Evolutionary conservation across 202 grass and related monocot species (phyloP), one percentile per base, ranked within the genome.

Genomic region (Panicum hallii): DNA sequence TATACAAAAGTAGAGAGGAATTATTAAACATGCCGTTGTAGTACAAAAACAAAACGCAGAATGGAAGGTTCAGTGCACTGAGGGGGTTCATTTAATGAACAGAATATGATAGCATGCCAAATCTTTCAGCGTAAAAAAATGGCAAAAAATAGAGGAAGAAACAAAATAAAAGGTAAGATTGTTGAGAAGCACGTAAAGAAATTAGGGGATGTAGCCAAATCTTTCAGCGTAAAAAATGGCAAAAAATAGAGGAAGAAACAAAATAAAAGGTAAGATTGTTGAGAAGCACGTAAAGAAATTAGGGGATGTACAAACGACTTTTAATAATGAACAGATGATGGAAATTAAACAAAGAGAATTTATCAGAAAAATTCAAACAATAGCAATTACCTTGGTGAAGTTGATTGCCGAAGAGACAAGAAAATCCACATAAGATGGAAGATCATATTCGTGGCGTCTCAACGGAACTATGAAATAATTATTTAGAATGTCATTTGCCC

Each of bases 401-500:
- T 85, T 57, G 36, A 84, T 19, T 2, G 82, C 73, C 0, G 74
- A 83, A 11, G 83, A 83, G 32, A 80, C 85, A 63, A 93, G 53
- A 70, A 88, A 86, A 0, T 80, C 79, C 7, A 82, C 61, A 4
- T 93, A 93, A 2, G 60, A 78, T 34, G 78, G 12, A 66, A 93
- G 34, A 19, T 87, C 85, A 20, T 88, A 83, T 14, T 82, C 7
- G 7, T 75, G 54, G 8, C 62, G 50, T 28, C 82, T 80, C 7
- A 88, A 6, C 20, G 79, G 72, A 15, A 82, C 0, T 4, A 6
- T 0, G 71, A 83, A 79, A 26, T 90, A 90, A 50, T 90, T 78
- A 50, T 90, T 89, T 77, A 44, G 2, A 7, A 90, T 41, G 56
- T 97, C 94, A 44, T 97, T 91, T 58, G 74, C 79, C 9, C 94